phyloP scores from a whole-genome alignment of 2,329 filamentous ascomycete species.

The Penicillium sp. region DNA sequence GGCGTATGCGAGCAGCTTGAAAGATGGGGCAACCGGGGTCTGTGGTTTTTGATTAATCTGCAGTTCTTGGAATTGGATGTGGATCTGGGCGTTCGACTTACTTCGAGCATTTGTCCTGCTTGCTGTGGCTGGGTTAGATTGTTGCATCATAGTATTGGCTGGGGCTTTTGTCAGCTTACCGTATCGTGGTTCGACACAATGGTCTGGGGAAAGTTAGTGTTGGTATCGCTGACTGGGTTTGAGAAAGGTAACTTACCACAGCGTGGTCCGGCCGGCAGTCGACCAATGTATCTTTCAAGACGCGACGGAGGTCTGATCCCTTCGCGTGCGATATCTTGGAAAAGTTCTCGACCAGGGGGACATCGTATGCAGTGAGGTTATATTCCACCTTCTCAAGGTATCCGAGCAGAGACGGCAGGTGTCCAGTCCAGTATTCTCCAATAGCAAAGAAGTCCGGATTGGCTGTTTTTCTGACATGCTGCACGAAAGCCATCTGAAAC shows the following conservation, averaged over 20 bases:
- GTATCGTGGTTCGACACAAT: slow-evolving; percentile 26
- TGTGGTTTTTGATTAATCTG: slow-evolving; percentile 21
- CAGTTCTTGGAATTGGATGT: neutral
- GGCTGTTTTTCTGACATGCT: slow-evolving; percentile 53
- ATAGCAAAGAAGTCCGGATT: slow-evolving; percentile 64
- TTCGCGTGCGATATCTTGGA: slow-evolving; percentile 58
- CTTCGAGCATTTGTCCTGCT: slow-evolving; percentile 63
- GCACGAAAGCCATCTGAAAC: slow-evolving; percentile 68
- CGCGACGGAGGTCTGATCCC: slow-evolving; percentile 61
- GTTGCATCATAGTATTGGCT: too few species aligned
- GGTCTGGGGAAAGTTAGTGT: slow-evolving; percentile 17
- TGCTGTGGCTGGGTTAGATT: slow-evolving; percentile 45
- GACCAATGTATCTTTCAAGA: slow-evolving; percentile 65
- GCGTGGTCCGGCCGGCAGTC: slow-evolving; percentile 55
- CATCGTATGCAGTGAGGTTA: slow-evolving; percentile 65
- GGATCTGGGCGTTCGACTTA: slow-evolving; percentile 20
- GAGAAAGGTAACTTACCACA: slow-evolving; percentile 17
- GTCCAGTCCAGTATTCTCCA: slow-evolving; percentile 69
- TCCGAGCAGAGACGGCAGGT: slow-evolving; percentile 55
- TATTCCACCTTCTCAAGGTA: slow-evolving; percentile 62
- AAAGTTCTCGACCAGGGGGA: slow-evolving; percentile 69
- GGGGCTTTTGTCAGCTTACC: slow-evolving; percentile 10
- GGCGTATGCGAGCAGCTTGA: slow-evolving; percentile 71
- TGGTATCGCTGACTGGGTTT: neutral
- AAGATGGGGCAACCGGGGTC: slow-evolving; percentile 63